Conservation (phyloP, 1,284 basidiomycete genomes). For the Tilletia walkeri region DNA sequence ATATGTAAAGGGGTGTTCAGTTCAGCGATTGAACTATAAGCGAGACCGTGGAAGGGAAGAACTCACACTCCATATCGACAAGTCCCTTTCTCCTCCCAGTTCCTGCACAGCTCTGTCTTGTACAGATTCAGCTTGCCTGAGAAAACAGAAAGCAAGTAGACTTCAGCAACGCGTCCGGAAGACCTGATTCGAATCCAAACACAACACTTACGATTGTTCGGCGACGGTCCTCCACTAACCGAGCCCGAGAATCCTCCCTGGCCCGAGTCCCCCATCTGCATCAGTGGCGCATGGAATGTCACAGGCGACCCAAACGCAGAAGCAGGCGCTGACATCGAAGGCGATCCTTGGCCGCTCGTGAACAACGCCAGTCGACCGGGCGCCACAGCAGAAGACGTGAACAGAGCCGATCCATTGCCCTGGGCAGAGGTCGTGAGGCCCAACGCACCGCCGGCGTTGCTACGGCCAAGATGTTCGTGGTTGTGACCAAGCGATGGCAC, state of each 20-base stretch:
- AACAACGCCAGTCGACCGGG: too few relatives aligned
- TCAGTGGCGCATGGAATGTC: background rate
- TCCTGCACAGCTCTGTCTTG: constrained; percentile 86
- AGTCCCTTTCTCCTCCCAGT: constrained; percentile 88
- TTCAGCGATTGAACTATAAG: too few relatives aligned
- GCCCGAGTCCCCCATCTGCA: background rate
- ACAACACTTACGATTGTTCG: constrained; percentile 8
- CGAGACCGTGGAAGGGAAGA: background rate
- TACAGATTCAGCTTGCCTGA: constrained; percentile 79
- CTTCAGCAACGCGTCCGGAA: background rate
- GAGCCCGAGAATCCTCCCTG: too few relatives aligned
- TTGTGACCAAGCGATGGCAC: background rate
- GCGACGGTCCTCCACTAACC: background rate
- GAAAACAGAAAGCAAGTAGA: background rate
- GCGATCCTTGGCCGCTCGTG: background rate
- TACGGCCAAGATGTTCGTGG: background rate
- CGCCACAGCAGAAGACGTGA: too few relatives aligned
- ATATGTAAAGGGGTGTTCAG: background rate
- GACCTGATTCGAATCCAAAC: too few relatives aligned
- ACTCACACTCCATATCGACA: constrained; percentile 69
- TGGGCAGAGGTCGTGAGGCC: background rate
- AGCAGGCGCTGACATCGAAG: constrained; percentile 1
- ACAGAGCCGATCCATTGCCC: too few relatives aligned
- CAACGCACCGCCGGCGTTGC: background rate
- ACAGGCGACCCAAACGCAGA: constrained; percentile 3